These are phyloP conservation scores for Linnemannia zychae DNA, from an alignment of 192 early-diverging fungal species.

Conservation along the genomic window DNA sequence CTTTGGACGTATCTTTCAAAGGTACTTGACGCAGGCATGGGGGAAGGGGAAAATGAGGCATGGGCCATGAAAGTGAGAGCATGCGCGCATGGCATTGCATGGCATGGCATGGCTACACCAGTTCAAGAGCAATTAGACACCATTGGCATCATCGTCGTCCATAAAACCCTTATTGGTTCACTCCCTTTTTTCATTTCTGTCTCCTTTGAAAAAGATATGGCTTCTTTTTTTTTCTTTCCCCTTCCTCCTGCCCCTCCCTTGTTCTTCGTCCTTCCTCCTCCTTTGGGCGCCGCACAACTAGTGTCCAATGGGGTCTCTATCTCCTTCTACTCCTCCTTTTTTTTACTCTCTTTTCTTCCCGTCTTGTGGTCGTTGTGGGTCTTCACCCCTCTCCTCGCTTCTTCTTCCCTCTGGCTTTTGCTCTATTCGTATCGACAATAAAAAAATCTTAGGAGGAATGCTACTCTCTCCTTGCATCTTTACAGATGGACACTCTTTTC, in stretches of 20 bases:
- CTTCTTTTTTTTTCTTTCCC: not conserved
- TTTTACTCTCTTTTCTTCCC: not conserved
- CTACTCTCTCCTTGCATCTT: not conserved
- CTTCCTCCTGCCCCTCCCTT: not conserved
- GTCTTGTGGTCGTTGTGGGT: not conserved
- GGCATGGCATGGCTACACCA: too few species aligned
- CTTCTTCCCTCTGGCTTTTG: not conserved
- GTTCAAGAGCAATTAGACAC: too few species aligned
- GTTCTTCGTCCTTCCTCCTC: not conserved
- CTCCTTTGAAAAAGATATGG: not conserved
- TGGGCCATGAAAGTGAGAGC: too few species aligned
- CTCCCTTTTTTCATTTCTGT: not conserved
- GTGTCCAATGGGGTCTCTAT: not conserved
- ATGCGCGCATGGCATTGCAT: too few species aligned
- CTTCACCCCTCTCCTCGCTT: not conserved
- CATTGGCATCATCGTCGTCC: too few species aligned
- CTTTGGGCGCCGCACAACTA: not conserved
- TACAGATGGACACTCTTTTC: not conserved
- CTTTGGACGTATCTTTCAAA: too few species aligned
- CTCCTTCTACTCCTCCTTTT: constrained; percentile 1
- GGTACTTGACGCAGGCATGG: too few species aligned
- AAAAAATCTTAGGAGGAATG: too few species aligned
- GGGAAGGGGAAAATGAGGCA: too few species aligned
- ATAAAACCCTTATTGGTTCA: not conserved
- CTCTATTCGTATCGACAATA: not conserved